These are phyloP conservation scores for Gigaspora rosea DNA, from an alignment of 192 early-diverging fungal genomes.

Conservation along the genomic window DNA sequence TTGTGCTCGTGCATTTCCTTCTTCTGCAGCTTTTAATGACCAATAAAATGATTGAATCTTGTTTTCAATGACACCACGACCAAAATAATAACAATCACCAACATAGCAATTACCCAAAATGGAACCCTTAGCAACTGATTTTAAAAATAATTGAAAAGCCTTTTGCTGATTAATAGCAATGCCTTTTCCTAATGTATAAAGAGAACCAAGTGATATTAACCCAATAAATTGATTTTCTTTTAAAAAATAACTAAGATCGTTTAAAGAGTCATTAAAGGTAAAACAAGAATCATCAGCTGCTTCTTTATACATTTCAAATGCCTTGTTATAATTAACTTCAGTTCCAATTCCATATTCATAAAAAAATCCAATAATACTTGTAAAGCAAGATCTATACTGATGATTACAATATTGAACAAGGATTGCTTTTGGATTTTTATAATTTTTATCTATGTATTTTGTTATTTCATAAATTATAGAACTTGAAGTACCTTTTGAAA, in stretches of 20 bases:
- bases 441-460: neutral
- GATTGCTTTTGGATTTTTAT: neutral
- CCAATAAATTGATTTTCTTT: neutral
- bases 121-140: conserved; percentile 55
- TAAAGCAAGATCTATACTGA: neutral
- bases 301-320: neutral
- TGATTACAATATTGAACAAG: neutral
- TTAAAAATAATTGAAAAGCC: neutral
- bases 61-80: conserved; percentile 55
- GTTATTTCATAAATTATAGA: neutral
- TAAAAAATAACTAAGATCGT: neutral
- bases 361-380: neutral
- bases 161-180: neutral
- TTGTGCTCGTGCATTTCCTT: conserved; percentile 57
- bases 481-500: neutral
- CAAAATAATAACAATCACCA: conserved; percentile 62
- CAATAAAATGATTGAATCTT: conserved; percentile 54
- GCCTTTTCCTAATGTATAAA: neutral
- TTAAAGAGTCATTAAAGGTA: neutral
- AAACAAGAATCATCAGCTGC: neutral
- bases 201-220: neutral
- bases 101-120: conserved; percentile 56
- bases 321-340: neutral
- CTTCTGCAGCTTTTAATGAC: conserved; percentile 61
- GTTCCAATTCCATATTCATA: neutral